Base-by-base conservation (phyloP, 768 basidiomycete species). In the Collybiopsis luxurians region DNA sequence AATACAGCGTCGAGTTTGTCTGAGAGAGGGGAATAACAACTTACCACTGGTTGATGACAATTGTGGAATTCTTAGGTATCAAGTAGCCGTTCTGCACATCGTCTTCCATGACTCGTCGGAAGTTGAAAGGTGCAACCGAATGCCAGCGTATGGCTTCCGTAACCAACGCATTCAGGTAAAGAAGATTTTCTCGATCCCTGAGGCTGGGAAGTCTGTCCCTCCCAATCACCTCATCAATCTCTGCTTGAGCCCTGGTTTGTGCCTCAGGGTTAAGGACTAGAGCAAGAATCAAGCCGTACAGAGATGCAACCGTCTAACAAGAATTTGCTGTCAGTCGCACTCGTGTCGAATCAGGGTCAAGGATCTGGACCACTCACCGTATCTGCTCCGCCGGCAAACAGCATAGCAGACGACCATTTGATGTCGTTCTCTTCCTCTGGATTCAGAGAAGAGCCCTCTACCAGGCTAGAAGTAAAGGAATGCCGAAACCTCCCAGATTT, bases 151-250 rank as follows among this genome's bases (percentile, higher is more conserved):
- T 47, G 27, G 64, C 63, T 53, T 77, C 75, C 28, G 66, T 64
- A 3, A 70, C n/a, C 1, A 75, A 53, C 0, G 73, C 74, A 7
- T 64, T 65, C 12, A 74, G 58, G 43, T 73, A 75, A 0, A 71
- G 71, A 39, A 75, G 45, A 2, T 60, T 61, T 1, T 44, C 40
- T 6, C 61, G 51, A 23, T 75, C 72, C 6, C 59, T 63, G 46
- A 73, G 69, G 3, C 58, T 60, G 3, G 75, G 75, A 2, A 74
- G 63, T 13, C 67, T 65, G 30, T 55, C 58, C 9, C 28, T 44
- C 4, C 67, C 69, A 10, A 75, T 53, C 11, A 73, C 66, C 3
- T 48, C 30, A 45, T 74, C 71, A 4, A 75, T 62, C 34, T 75
- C 72, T 1, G 59, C 58, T 23, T 73, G 74, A 7, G 69, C 73